Evolutionary conservation across 1,139 yeast genomes (phyloP).

Genomic region (Debaryomyces subglobosus): DNA sequence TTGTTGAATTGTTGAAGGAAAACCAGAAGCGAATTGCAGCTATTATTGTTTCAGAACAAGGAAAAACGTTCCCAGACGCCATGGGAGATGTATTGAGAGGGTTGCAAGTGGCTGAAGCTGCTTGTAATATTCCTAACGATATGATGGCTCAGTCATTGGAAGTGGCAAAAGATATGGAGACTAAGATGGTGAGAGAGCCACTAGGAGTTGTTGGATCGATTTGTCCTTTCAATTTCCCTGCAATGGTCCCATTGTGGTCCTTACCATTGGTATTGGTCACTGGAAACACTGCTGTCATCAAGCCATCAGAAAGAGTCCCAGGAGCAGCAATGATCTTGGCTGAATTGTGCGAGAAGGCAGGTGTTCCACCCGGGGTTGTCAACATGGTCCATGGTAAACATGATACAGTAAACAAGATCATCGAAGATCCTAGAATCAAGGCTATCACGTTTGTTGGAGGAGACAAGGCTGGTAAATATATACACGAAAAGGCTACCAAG

Average conservation of each 20-base stretch:
- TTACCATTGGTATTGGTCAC: constrained; percentile 75
- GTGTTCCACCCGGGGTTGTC: constrained; percentile 76
- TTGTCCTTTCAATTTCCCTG: constrained; percentile 82
- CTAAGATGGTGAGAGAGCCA: constrained; percentile 71
- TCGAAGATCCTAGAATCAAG: constrained; percentile 76
- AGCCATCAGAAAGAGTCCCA: constrained; percentile 80
- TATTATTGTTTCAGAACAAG: constrained; percentile 77
- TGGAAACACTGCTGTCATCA: constrained; percentile 75
- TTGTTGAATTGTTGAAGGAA: constrained; percentile 65
- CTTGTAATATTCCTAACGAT: constrained; percentile 63
- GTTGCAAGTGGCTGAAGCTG: constrained; percentile 78
- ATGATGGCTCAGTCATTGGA: constrained; percentile 69
- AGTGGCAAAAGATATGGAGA: constrained; percentile 77
- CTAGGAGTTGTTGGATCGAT: constrained; percentile 71
- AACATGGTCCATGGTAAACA: constrained; percentile 79
- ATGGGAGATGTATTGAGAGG: constrained; percentile 81
- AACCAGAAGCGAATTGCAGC: constrained; percentile 76
- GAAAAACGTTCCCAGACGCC: constrained; percentile 79
- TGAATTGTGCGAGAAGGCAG: constrained; percentile 74
- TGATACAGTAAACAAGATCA: constrained; percentile 71
- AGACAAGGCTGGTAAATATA: constrained; percentile 75
- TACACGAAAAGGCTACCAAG: constrained; percentile 66
- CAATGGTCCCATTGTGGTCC: constrained; percentile 87
- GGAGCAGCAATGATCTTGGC: constrained; percentile 81
- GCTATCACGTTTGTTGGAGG: constrained; percentile 82